Base-by-base conservation (phyloP, 2,329 filamentous ascomycete species). In the Sporothrix curviconia region DNA sequence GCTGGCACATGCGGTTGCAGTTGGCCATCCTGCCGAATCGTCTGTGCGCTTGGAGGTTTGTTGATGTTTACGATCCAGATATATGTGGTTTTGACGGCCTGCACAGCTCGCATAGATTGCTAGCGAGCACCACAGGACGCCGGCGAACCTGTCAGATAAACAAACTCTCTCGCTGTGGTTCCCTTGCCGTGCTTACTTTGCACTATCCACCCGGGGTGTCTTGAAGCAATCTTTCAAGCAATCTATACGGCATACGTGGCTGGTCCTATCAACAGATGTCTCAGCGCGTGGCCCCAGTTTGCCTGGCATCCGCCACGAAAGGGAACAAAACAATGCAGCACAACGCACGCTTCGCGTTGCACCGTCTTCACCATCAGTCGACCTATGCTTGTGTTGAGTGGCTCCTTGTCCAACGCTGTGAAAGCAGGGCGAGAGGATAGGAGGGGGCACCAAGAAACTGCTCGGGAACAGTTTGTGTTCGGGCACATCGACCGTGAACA, bases 1-100 rank as follows among this genome's bases (percentile, higher is more conserved):
- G 46, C 24, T 19, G 37, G 19, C 30, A 14, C 28, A 15, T 44
- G 37, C 24, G 34, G 24, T 43, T 17, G 30, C 46, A 43, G 46
- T 44, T 37, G 30, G 25, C 4, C 36, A n/a, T 15, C 37, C 30
- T 57, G 55, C 46, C 51, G 55, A 24, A 57, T 57, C 55, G 46
- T 15, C 55, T 24, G 46, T 51, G 43, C 43, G 42, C 25, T 24
- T 19, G 15, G 6, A 14, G 15, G 7, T 37, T 12, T 25, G 24
- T 8, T 11, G n/a, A 22, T 19, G n/a, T 9, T 22, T n/a, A 17
- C 17, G 39, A 42, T 22, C n/a, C 9, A 40, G 34, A 37, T 39
- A 17, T 14, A 39, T 14, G 37, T 19, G 37, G 37, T 5, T 7
- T 46, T 46, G 25, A 30, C n/a, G 25, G 25, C 6, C 32, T 15